phyloP scores from a whole-genome alignment of 345 rosid species.

The Eucalyptus cloeziana region DNA sequence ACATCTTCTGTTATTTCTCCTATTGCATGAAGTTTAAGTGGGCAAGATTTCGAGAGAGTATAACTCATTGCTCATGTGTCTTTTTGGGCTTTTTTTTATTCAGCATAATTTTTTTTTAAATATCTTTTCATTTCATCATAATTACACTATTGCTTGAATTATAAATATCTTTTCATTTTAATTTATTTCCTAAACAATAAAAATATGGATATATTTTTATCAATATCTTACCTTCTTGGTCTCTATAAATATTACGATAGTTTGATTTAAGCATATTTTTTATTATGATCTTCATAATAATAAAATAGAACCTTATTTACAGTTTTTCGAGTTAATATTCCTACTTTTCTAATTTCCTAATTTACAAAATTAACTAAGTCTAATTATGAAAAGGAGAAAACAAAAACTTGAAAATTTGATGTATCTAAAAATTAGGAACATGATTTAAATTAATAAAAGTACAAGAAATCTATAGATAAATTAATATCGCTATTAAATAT shows the following conservation, averaged over 20 bases:
- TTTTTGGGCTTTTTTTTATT: background rate
- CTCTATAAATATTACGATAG: too few relatives aligned
- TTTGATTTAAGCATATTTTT: too few relatives aligned
- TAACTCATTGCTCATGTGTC: background rate
- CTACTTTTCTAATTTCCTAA: too few relatives aligned
- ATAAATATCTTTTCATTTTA: too few relatives aligned
- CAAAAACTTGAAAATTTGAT: too few relatives aligned
- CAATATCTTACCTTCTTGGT: background rate
- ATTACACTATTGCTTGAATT: background rate
- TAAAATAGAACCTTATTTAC: background rate
- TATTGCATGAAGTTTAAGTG: background rate
- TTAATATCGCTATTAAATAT: too few relatives aligned
- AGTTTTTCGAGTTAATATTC: background rate
- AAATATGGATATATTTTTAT: too few relatives aligned
- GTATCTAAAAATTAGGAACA: background rate
- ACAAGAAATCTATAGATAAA: background rate
- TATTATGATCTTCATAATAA: too few relatives aligned
- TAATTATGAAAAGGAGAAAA: background rate
- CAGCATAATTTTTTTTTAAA: background rate
- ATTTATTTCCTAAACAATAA: background rate
- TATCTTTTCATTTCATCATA: background rate
- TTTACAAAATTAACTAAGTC: too few relatives aligned
- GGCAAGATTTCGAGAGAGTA: background rate
- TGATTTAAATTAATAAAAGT: background rate
- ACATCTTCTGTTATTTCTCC: background rate